phyloP scores from a whole-genome alignment of 2,329 filamentous ascomycete species.

The Aureobasidium sp. region DNA sequence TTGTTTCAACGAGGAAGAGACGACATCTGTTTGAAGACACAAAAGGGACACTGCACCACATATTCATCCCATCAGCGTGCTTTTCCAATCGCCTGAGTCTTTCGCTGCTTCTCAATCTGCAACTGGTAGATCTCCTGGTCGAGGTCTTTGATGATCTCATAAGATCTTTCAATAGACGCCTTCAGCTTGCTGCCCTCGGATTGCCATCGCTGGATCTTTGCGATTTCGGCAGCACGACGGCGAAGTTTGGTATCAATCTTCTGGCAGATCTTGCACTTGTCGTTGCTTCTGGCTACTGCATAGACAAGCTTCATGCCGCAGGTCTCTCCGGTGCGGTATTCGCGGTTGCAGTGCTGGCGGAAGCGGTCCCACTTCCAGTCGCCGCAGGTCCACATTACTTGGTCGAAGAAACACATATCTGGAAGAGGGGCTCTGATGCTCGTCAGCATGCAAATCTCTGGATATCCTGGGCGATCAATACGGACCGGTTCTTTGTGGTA shows the following conservation, averaged over 20 bases:
- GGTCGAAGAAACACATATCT: slow-evolving; percentile 90
- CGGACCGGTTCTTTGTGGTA: background rate
- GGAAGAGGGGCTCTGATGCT: slow-evolving; percentile 20
- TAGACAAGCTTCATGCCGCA: slow-evolving; percentile 89
- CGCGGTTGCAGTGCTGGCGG: slow-evolving; percentile 83
- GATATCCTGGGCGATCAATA: background rate
- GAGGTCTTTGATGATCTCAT: slow-evolving; percentile 64
- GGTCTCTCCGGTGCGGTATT: slow-evolving; percentile 92
- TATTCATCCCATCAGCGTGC: slow-evolving; percentile 7
- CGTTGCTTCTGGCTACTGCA: slow-evolving; percentile 54
- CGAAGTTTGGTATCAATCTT: slow-evolving; percentile 81
- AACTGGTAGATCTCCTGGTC: slow-evolving; percentile 61
- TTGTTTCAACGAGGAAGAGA: background rate
- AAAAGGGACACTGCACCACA: background rate
- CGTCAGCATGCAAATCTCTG: background rate
- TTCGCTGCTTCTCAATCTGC: slow-evolving; percentile 22
- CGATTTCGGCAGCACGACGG: slow-evolving; percentile 63
- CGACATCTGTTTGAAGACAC: background rate
- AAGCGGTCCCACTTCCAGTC: slow-evolving; percentile 96
- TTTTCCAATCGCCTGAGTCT: slow-evolving; percentile 20
- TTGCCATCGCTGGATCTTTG: slow-evolving; percentile 69
- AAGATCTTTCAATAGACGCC: slow-evolving; percentile 57
- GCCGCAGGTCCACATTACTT: slow-evolving; percentile 74
- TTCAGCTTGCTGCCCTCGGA: slow-evolving; percentile 55
- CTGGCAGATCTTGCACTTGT: slow-evolving; percentile 76